These are phyloP conservation scores for Prunus yedoensis DNA, from an alignment of 331 rosid species.

Conservation along the genomic window DNA sequence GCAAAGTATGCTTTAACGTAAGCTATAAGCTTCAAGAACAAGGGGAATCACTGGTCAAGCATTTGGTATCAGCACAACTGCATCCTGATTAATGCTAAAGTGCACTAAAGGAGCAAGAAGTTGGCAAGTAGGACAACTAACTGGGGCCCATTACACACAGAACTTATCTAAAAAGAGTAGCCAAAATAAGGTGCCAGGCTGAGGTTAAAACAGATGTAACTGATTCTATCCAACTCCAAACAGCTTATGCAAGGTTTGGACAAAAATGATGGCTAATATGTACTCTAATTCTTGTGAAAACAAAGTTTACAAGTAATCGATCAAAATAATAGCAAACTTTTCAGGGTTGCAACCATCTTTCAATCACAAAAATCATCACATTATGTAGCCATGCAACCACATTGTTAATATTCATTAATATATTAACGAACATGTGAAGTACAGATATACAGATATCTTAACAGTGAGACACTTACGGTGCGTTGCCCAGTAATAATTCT, in stretches of 20 bases:
- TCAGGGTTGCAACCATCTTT: not conserved
- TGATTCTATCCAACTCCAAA: not conserved
- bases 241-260: not conserved
- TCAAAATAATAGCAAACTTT: not conserved
- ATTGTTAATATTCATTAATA: not conserved
- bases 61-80: not conserved
- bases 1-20: not conserved
- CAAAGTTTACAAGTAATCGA: too few species aligned
- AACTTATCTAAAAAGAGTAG: not conserved
- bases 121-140: not conserved
- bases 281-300: too few species aligned
- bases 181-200: not conserved
- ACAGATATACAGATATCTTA: conserved; percentile 19
- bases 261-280: too few species aligned
- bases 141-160: not conserved
- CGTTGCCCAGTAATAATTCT: conserved; percentile 99
- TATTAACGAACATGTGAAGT: conserved; percentile 13
- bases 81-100: not conserved
- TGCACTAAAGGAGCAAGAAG: not conserved
- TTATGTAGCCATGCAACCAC: not conserved
- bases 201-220: not conserved
- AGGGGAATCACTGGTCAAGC: not conserved
- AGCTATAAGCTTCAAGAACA: too few species aligned
- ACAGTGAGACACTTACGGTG: conserved; percentile 61
- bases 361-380: not conserved